phyloP scores from a whole-genome alignment of 2,329 filamentous ascomycete species.

The Xenoacremonium recifei region DNA sequence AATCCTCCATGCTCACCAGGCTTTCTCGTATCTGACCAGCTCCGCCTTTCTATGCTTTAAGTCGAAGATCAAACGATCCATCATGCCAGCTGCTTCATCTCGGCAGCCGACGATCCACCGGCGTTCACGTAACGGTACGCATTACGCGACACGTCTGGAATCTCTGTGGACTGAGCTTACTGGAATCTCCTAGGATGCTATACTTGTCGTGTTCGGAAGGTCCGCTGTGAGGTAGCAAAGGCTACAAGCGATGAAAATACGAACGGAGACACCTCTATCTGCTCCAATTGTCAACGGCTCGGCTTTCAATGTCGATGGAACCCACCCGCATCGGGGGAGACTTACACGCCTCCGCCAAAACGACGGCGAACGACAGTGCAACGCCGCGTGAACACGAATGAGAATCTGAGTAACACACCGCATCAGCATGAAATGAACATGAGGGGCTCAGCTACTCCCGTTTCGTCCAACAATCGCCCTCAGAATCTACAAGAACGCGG shows the following conservation, averaged over 20 bases:
- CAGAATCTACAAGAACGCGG: not conserved
- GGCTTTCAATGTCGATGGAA: constrained; percentile 14
- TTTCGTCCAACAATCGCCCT: not conserved
- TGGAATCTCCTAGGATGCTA: constrained; percentile 3
- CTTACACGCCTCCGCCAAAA: constrained; percentile 11
- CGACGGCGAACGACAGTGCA: constrained; percentile 6
- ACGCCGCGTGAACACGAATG: not conserved
- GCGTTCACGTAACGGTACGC: not conserved
- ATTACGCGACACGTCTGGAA: not conserved
- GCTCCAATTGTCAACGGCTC: constrained; percentile 14
- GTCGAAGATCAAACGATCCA: too few relatives aligned
- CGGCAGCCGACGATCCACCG: not conserved
- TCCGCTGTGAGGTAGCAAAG: constrained; percentile 2
- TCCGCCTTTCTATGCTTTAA: too few relatives aligned
- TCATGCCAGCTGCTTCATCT: not conserved
- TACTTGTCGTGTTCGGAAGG: constrained; percentile 7
- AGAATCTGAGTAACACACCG: not conserved
- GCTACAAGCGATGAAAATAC: not conserved
- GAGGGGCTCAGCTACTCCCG: too few relatives aligned
- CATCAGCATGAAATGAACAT: not conserved
- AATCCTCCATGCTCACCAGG: too few relatives aligned
- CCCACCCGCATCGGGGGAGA: constrained; percentile 9
- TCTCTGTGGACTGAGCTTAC: not conserved
- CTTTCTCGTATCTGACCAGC: too few relatives aligned
- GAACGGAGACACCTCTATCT: constrained; percentile 1